Percentiles rank a stretch among this genome's conserved stretches.
These are phyloP conservation scores for Phytopythium kandeliae DNA, from an alignment of 352 stramenopile genomes.

Conservation along the genomic window DNA sequence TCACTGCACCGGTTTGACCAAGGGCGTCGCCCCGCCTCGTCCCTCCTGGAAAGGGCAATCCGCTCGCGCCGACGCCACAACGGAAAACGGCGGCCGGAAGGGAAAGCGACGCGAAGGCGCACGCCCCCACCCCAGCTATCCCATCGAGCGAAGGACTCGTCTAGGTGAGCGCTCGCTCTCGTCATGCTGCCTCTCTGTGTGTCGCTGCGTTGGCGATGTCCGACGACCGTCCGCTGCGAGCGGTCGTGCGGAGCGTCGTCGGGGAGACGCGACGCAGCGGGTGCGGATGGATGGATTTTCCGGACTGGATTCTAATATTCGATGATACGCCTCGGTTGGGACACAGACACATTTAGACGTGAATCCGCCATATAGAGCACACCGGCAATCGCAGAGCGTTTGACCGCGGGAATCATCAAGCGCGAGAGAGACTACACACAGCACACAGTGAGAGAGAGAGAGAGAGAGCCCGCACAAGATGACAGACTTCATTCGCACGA, in stretches of 20 bases:
- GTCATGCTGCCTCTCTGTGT: no score
- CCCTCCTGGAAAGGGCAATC: background rate
- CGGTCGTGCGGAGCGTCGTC: no score
- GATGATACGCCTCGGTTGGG: no score
- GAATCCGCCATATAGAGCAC: background rate
- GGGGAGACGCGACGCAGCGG: no score
- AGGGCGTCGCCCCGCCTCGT: background rate
- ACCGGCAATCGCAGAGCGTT: background rate
- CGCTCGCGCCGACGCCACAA: background rate
- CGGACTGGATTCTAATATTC: background rate
- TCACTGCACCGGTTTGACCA: background rate
- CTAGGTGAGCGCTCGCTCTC: background rate
- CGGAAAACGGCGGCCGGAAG: background rate
- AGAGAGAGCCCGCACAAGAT: conserved; percentile 18
- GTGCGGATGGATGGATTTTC: background rate
- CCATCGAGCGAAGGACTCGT: background rate
- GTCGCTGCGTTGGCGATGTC: background rate
- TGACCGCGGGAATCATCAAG: background rate
- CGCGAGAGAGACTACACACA: background rate
- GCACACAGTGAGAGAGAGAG: background rate
- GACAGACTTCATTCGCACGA: conserved; percentile 77
- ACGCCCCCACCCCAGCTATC: background rate
- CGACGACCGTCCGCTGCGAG: no score
- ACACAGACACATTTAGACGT: conserved; percentile 5
- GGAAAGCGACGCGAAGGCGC: background rate